Conservation (phyloP, 371 early-diverging fungal species). For the Mucor mucedo region DNA sequence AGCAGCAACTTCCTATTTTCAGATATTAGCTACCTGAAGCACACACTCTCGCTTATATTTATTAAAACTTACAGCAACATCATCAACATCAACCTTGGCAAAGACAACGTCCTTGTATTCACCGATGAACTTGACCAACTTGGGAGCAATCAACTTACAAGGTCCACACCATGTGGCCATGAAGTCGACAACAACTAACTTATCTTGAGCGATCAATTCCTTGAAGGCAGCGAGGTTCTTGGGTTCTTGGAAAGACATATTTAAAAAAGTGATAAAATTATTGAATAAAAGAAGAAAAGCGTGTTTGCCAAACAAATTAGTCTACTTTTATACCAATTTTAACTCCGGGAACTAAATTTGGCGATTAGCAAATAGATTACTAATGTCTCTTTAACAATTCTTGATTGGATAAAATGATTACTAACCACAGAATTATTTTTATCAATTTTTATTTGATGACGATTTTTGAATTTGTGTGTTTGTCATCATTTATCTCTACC, state of each 20-base stretch:
- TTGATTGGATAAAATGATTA: too few species aligned
- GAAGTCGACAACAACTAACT: slow-evolving; percentile 67
- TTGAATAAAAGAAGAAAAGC: slow-evolving; percentile 10
- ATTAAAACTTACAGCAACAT: slow-evolving; percentile 49
- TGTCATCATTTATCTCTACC: too few species aligned
- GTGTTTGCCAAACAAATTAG: neutral
- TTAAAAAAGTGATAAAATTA: slow-evolving; percentile 11
- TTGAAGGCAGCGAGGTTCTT: slow-evolving; percentile 40
- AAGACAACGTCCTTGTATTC: slow-evolving; percentile 65
- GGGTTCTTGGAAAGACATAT: slow-evolving; percentile 29
- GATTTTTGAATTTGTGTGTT: too few species aligned
- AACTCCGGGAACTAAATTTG: neutral
- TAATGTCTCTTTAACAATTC: too few species aligned
- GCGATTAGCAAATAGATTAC: neutral
- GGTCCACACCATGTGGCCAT: slow-evolving; percentile 81
- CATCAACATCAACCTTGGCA: slow-evolving; percentile 88
- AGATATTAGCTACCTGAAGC: neutral
- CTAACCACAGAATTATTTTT: too few species aligned
- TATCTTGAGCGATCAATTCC: slow-evolving; percentile 30
- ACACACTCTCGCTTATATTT: neutral
- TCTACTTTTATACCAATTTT: slow-evolving; percentile 14
- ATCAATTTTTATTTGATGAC: too few species aligned
- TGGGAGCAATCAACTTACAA: slow-evolving; percentile 88
- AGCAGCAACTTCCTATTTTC: slow-evolving; percentile 68
- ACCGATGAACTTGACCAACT: slow-evolving; percentile 62